These are phyloP conservation scores for Mycena metata DNA, from an alignment of 768 basidiomycete genomes.

Conservation along the genomic window DNA sequence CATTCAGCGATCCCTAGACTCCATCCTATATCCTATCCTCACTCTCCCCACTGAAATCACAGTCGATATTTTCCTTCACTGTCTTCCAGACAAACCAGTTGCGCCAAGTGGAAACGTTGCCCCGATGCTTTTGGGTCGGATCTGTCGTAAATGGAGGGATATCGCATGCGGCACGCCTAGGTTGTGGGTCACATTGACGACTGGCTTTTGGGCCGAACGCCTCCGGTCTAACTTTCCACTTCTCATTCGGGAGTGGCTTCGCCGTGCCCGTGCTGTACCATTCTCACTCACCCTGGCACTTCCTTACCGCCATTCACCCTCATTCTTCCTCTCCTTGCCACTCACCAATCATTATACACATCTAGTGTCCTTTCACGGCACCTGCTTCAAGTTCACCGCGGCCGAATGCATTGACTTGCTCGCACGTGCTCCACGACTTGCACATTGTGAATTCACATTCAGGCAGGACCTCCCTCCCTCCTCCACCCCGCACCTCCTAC, in stretches of 20 bases:
- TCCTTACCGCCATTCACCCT: background rate
- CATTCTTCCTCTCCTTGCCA: background rate
- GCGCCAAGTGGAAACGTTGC: background rate
- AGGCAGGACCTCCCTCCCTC: background rate
- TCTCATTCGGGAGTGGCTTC: slow-evolving; percentile 3
- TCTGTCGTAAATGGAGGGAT: too few relatives aligned
- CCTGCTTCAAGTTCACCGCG: background rate
- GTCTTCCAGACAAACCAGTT: background rate
- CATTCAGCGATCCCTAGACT: too few relatives aligned
- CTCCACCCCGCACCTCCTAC: background rate
- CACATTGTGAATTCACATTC: background rate
- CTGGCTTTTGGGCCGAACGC: background rate
- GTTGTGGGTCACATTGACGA: background rate
- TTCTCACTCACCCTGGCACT: background rate
- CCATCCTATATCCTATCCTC: too few relatives aligned
- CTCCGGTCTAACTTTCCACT: too few relatives aligned
- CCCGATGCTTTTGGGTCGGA: slow-evolving; percentile 12
- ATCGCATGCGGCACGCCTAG: background rate
- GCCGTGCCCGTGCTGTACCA: background rate
- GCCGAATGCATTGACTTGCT: background rate
- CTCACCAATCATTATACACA: background rate
- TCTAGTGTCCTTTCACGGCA: background rate
- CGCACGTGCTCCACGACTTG: background rate
- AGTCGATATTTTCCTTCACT: slow-evolving; percentile 20
- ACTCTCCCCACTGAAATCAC: too few relatives aligned